Evolutionary conservation across 78 protist species (phyloP).

Genomic region (Polysphondylium violaceum): DNA sequence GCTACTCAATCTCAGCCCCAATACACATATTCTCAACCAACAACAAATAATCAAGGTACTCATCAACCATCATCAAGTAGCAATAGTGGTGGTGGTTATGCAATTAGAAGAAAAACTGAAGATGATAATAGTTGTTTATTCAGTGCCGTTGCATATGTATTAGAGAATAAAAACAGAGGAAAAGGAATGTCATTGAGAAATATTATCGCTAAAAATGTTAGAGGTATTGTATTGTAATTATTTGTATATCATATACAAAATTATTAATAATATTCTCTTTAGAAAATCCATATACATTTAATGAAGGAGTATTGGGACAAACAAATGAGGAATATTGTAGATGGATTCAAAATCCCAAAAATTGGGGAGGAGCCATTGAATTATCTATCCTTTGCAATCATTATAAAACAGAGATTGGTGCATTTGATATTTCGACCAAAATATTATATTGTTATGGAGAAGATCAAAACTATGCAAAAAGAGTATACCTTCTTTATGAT

Average conservation of each 20-base stretch:
- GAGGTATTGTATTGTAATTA: not conserved
- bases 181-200: conserved; percentile 26
- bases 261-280: not conserved
- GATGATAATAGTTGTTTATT: conserved; percentile 77
- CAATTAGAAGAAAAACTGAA: conserved; percentile 48
- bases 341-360: conserved; percentile 60
- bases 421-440: conserved; percentile 59
- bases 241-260: not conserved
- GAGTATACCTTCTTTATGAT: conserved; percentile 68
- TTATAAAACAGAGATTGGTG: conserved; percentile 67
- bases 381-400: conserved; percentile 43
- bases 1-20: not conserved
- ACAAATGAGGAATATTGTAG: conserved; percentile 47
- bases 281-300: conserved; percentile 56
- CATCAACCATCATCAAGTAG: not conserved
- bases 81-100: conserved; percentile 20
- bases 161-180: conserved; percentile 52
- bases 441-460: conserved; percentile 70
- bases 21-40: not conserved
- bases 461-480: conserved; percentile 36
- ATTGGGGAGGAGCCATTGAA: conserved; percentile 81
- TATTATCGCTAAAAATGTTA: conserved; percentile 49
- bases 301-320: conserved; percentile 60
- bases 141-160: conserved; percentile 70
- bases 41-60: not conserved